Base-by-base conservation (phyloP, 225 moss, liverwort and hornwort species). In the Pleurozium schreberi region DNA sequence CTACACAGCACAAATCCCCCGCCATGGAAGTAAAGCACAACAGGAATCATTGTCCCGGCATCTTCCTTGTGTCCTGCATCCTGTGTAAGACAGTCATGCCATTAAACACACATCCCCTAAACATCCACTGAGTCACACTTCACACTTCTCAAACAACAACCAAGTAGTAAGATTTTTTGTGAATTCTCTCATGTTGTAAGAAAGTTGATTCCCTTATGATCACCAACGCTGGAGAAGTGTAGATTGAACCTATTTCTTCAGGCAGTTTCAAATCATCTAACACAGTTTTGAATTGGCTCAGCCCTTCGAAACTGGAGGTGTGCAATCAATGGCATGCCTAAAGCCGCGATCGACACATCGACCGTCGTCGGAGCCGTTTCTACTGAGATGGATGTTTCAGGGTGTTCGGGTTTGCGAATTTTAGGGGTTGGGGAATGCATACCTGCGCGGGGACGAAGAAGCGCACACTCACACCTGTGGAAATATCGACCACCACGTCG, bases 21-120 rank as follows among this genome's bases (percentile, higher is more conserved):
- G 18, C 96, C 96, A 81, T 96, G 96, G 71, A 89, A 96, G 89
- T 95, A 96, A 23, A 97, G 80, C 33, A 96, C 60, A 42, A 97
- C 92, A 34, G 95, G 94, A 43, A 93, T 62, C 85, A 81, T 92
- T 60, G 63, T 76, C 77, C 64, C 52, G 16, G 76, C 76, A 86
- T 89, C 88, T 22, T 88, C 81, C 36, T 80, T 43, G 43, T 58
- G 27, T 58, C 20, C 27, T 57, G 86, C 59, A 59, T 81, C 69
- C 69, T 85, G 85, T 75, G 49, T 38, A 47, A 45, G 75, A 27
- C 43, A 85, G 14, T 38, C 49, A 28, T 38, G 61, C 28, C 85
- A 75, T 38, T 16, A 12, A 61, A 38, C 75, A 38, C 61, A 60
- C 27, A 27, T 26, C 47, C 26, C 10, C 12, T 59, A 83, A 66